Conservation (phyloP, 805 yeast genomes). For the Ogataea paraovalis region DNA sequence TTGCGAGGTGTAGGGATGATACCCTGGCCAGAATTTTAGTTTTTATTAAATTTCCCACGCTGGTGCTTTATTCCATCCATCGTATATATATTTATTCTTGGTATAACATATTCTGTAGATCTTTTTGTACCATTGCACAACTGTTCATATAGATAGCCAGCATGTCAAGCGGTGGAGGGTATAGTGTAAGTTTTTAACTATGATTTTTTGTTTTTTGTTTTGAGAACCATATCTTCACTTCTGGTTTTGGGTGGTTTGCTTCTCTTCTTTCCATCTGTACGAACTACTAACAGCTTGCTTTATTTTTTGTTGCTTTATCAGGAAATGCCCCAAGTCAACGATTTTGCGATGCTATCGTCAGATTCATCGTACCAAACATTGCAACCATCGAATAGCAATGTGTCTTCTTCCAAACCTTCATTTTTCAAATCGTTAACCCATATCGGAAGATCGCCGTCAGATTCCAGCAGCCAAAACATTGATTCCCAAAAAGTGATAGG, state of each 20-base stretch:
- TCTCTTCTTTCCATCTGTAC: too few species aligned
- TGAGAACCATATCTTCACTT: too few species aligned
- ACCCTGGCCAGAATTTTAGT: too few species aligned
- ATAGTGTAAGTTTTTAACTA: background rate
- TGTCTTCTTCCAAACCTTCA: slow-evolving; percentile 10
- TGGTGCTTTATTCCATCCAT: too few species aligned
- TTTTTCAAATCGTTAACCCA: slow-evolving; percentile 25
- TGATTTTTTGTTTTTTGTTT: background rate
- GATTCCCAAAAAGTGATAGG: slow-evolving; percentile 41
- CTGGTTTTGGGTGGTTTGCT: too few species aligned
- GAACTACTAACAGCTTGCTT: background rate
- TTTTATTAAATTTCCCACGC: too few species aligned
- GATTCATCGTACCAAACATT: slow-evolving; percentile 16
- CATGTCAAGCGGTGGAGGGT: background rate
- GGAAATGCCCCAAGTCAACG: slow-evolving; percentile 31
- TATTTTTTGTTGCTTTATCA: slow-evolving; percentile 5
- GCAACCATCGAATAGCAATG: slow-evolving; percentile 8
- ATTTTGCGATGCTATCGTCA: slow-evolving; percentile 23
- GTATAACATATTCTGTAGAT: too few species aligned
- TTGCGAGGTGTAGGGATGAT: too few species aligned
- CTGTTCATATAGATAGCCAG: background rate
- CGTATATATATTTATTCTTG: too few species aligned
- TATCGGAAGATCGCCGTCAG: slow-evolving; percentile 14
- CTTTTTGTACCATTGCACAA: background rate
- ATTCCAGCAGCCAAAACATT: slow-evolving; percentile 2